These are phyloP conservation scores for Mallotus nudiflorus DNA, from an alignment of 345 rosid species.

Conservation along the genomic window DNA sequence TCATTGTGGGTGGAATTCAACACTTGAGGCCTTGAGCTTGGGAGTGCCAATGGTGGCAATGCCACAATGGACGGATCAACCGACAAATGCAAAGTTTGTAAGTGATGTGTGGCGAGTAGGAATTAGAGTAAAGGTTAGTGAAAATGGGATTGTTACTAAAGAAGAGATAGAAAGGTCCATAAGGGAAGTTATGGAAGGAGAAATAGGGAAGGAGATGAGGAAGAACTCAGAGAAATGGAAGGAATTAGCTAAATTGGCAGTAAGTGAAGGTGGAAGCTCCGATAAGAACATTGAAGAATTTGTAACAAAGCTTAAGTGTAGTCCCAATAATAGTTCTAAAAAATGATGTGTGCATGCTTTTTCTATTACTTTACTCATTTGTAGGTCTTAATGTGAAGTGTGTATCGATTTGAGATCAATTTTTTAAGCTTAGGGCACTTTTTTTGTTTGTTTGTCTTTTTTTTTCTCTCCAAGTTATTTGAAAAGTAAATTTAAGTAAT, in stretches of 20 bases:
- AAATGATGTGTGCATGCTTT: too few relatives aligned
- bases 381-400: too few relatives aligned
- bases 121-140: slow-evolving; percentile 43
- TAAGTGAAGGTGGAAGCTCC: slow-evolving; percentile 52
- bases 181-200: slow-evolving; percentile 53
- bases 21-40: slow-evolving; percentile 45
- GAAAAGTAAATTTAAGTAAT: too few relatives aligned
- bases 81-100: slow-evolving; percentile 55
- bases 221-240: slow-evolving; percentile 49
- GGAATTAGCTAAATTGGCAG: slow-evolving; percentile 43
- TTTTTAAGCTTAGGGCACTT: too few relatives aligned
- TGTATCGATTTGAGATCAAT: too few relatives aligned
- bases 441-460: too few relatives aligned
- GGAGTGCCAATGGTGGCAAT: slow-evolving; percentile 60
- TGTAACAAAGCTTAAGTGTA: too few relatives aligned
- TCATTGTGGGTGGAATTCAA: slow-evolving; percentile 72
- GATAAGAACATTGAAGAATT: slow-evolving; percentile 38
- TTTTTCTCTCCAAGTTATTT: too few relatives aligned
- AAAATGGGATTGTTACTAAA: slow-evolving; percentile 45
- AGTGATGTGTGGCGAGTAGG: slow-evolving; percentile 61
- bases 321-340: too few relatives aligned
- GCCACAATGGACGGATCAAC: slow-evolving; percentile 58
- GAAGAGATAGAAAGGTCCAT: slow-evolving; percentile 48
- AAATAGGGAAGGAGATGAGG: slow-evolving; percentile 38
- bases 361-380: too few relatives aligned